phyloP scores from a whole-genome alignment of 1,139 yeast species.

The Tardiomyces depauwii region DNA sequence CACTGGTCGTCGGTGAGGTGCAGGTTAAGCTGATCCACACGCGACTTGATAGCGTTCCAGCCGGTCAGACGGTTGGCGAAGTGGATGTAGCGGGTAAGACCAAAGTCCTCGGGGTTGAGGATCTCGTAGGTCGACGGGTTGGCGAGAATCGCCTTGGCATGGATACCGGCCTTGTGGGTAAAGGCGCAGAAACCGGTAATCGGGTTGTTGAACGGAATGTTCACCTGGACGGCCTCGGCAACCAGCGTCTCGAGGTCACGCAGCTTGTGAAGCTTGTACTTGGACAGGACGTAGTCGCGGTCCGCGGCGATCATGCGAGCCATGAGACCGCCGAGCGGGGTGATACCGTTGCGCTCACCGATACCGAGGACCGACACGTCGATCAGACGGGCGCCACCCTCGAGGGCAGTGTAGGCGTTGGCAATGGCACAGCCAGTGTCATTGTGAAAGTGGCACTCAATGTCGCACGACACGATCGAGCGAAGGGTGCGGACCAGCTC shows the following conservation, averaged over 20 bases:
- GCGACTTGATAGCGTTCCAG: conserved; percentile 97
- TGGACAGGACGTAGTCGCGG: conserved; percentile 89
- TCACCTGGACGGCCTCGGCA: conserved; percentile 95
- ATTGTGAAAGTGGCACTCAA: conserved; percentile 98
- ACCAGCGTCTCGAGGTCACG: conserved; percentile 93
- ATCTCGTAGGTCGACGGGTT: conserved; percentile 98
- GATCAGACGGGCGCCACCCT: conserved; percentile 92
- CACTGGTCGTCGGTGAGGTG: conserved; percentile 83
- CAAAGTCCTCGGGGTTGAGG: conserved; percentile 88
- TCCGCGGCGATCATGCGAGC: conserved; percentile 99
- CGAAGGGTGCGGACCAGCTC: conserved; percentile 90
- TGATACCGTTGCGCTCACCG: conserved; percentile 98
- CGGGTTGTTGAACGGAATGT: conserved; percentile 96
- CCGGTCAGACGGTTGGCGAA: conserved; percentile 97
- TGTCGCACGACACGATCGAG: conserved; percentile 91
- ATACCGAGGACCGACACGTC: conserved; percentile 96
- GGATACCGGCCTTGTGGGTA: conserved; percentile 99
- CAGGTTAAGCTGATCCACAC: conserved; percentile 95
- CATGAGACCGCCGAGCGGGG: conserved; percentile 96
- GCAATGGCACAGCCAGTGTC: conserved; percentile 99
- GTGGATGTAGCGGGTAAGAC: conserved; percentile 90
- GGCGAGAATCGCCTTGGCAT: conserved; percentile 96
- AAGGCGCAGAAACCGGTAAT: conserved; percentile 99
- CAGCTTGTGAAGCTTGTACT: conserved; percentile 91
- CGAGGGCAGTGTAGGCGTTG: conserved; percentile 94